Evolutionary conservation across 257 asterid species (phyloP).

Genomic region (Leptodermis oblonga): DNA sequence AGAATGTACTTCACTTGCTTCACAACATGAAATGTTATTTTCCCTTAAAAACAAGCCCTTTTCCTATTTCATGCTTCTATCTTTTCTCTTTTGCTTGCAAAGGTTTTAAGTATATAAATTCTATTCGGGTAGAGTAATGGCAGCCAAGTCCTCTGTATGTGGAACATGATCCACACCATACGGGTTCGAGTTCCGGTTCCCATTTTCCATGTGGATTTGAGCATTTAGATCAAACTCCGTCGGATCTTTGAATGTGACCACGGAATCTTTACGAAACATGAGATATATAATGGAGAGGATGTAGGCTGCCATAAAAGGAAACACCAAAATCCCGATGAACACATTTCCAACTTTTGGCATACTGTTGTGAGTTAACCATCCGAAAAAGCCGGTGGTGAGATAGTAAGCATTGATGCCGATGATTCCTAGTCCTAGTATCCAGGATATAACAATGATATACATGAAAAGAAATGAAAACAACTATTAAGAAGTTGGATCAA

Average conservation of each 20-base stretch:
- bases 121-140: constrained; percentile 50
- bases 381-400: constrained; percentile 57
- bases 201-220: constrained; percentile 44
- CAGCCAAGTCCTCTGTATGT: constrained; percentile 60
- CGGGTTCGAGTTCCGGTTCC: constrained; percentile 16
- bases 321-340: constrained; percentile 63
- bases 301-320: constrained; percentile 69
- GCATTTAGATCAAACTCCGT: constrained; percentile 31
- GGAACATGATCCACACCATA: constrained; percentile 34
- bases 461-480: background rate
- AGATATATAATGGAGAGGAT: constrained; percentile 65
- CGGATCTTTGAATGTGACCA: constrained; percentile 53
- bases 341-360: constrained; percentile 67
- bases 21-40: too few species aligned
- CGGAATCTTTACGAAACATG: constrained; percentile 71
- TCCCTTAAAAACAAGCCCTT: too few species aligned
- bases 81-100: too few species aligned
- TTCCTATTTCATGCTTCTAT: too few species aligned
- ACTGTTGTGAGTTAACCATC: constrained; percentile 57
- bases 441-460: constrained; percentile 70
- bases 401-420: constrained; percentile 84
- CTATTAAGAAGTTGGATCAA: background rate
- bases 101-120: too few species aligned
- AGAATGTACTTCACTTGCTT: too few species aligned
- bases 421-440: constrained; percentile 79